phyloP scores from a whole-genome alignment of 345 rosid genomes.

The Rhizophora apiculata region DNA sequence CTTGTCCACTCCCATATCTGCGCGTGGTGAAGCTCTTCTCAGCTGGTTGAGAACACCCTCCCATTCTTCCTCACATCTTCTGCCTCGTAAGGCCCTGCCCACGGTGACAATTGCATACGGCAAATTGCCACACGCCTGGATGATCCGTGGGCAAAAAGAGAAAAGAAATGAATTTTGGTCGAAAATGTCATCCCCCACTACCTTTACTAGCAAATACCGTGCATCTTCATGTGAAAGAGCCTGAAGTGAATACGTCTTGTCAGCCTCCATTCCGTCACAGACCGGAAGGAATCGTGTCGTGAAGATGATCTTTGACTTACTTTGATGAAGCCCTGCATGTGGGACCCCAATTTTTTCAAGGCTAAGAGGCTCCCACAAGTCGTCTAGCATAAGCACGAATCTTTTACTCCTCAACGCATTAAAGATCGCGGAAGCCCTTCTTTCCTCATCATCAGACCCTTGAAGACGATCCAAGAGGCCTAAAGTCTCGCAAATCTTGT shows the following conservation, averaged over 20 bases:
- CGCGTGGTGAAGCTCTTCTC: not conserved
- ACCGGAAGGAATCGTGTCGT: not conserved
- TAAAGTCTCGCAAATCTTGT: not conserved
- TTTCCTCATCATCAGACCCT: not conserved
- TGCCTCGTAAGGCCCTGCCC: not conserved
- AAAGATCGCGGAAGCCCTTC: not conserved
- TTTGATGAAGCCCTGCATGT: not conserved
- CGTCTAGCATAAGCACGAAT: not conserved
- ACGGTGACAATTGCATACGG: conserved; percentile 9
- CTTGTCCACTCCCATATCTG: not conserved
- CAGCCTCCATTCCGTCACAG: not conserved
- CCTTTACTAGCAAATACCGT: not conserved
- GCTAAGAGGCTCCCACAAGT: not conserved
- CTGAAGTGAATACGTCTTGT: not conserved
- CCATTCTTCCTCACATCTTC: not conserved
- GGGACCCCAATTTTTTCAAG: not conserved
- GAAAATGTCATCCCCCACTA: not conserved
- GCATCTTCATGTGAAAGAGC: conserved; percentile 4
- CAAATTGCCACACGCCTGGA: not conserved
- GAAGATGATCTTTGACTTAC: not conserved
- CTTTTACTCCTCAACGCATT: not conserved
- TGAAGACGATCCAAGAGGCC: not conserved
- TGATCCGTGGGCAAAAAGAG: not conserved
- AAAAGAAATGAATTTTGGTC: not conserved
- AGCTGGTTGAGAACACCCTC: not conserved